A percentile compares a stretch with the other conserved stretches of the same genome.
Conservation (phyloP, 495 filamentous ascomycete species). For the Aspergillus affinis region DNA sequence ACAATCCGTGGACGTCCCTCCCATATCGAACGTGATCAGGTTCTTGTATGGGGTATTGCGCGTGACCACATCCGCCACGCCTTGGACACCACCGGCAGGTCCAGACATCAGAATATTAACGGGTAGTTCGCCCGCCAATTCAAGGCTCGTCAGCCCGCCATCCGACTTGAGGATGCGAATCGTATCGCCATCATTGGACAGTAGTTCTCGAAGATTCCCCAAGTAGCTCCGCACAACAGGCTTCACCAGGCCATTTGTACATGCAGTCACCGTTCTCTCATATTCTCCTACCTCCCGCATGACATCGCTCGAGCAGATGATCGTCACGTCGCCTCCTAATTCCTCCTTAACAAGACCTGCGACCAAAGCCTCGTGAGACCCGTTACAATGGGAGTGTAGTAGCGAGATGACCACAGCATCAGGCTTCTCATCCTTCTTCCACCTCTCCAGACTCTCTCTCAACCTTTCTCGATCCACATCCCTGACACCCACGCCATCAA, state of each 20-base stretch:
- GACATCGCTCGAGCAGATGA: slow-evolving; percentile 48
- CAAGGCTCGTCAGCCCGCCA: slow-evolving; percentile 45
- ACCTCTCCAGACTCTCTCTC: too few relatives aligned
- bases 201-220: slow-evolving; percentile 32
- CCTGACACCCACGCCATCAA: slow-evolving; percentile 40
- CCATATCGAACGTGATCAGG: slow-evolving; percentile 53
- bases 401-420: slow-evolving; percentile 49
- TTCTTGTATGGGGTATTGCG: slow-evolving; percentile 48
- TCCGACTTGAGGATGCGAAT: slow-evolving; percentile 52
- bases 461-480: slow-evolving; percentile 42
- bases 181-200: slow-evolving; percentile 38
- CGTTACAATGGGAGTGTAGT: slow-evolving; percentile 49
- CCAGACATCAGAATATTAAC: slow-evolving; percentile 52
- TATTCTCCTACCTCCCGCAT: slow-evolving; percentile 52
- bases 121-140: slow-evolving; percentile 43
- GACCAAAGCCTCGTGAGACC: slow-evolving; percentile 39
- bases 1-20: slow-evolving; percentile 51
- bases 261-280: slow-evolving; percentile 51
- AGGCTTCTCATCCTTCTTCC: slow-evolving; percentile 35
- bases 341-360: slow-evolving; percentile 36
- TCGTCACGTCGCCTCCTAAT: slow-evolving; percentile 34
- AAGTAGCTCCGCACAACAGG: slow-evolving; percentile 49
- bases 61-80: slow-evolving; percentile 47
- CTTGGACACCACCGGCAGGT: slow-evolving; percentile 48
- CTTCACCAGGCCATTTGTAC: slow-evolving; percentile 51